phyloP scores from a whole-genome alignment of 2,329 filamentous ascomycete species.

The Metarhizium brunneum region DNA sequence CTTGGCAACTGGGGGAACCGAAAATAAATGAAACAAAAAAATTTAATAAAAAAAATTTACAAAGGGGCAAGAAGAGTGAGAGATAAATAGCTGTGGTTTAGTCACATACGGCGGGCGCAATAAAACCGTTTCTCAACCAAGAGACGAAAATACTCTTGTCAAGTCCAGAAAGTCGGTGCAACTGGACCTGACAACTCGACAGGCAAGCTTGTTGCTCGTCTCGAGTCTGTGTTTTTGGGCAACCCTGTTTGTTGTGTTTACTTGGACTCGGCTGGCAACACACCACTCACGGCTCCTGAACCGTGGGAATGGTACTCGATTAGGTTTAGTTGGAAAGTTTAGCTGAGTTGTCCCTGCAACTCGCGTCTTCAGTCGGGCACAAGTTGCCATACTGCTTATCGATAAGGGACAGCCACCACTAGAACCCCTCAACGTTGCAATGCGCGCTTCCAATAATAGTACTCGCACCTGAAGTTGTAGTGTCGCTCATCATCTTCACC shows the following conservation, averaged over 20 bases:
- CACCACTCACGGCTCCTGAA: not conserved
- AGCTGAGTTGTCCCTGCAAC: not conserved
- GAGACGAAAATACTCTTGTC: not conserved
- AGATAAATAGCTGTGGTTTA: not conserved
- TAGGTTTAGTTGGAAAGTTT: not conserved
- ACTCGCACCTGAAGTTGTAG: no score
- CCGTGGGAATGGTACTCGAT: not conserved
- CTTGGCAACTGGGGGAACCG: not conserved
- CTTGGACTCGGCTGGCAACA: not conserved
- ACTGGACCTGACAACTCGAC: no score
- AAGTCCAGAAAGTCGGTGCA: not conserved
- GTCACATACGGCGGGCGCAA: not conserved
- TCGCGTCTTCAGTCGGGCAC: not conserved
- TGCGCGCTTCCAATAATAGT: no score
- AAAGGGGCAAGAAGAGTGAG: not conserved
- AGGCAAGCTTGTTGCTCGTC: not conserved
- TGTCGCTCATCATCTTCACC: not conserved
- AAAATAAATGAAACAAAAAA: not conserved
- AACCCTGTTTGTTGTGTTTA: constrained; percentile 7
- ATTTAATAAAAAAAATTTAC: not conserved
- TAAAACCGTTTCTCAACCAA: not conserved
- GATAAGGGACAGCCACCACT: not conserved
- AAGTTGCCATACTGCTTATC: not conserved
- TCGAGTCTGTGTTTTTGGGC: no score
- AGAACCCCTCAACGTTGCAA: not conserved